phyloP scores from a whole-genome alignment of 257 asterid genomes.

The Paraleonurus japonicus region DNA sequence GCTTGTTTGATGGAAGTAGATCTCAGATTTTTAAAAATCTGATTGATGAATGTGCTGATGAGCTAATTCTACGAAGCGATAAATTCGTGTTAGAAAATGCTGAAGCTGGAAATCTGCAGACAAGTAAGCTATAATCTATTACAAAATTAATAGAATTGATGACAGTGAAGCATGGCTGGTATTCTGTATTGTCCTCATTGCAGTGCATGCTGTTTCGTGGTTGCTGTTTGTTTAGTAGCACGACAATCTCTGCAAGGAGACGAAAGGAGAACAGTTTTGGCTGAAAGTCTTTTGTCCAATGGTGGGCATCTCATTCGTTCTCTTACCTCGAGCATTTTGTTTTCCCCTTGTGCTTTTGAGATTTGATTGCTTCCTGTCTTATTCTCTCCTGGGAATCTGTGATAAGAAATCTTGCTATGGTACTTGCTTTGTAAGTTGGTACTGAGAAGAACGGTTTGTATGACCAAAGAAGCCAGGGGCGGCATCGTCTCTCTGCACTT shows the following conservation, averaged over 20 bases:
- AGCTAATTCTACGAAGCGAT: not conserved
- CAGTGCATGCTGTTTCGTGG: slow-evolving; percentile 25
- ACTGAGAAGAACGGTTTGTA: slow-evolving; percentile 15
- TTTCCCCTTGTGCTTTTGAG: slow-evolving; percentile 13
- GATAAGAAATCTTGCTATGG: slow-evolving; percentile 21
- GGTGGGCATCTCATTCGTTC: slow-evolving; percentile 28
- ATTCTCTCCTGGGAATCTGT: slow-evolving; percentile 25
- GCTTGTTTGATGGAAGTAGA: not conserved
- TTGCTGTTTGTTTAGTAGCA: slow-evolving; percentile 30
- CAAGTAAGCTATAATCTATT: not conserved
- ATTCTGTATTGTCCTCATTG: slow-evolving; percentile 17
- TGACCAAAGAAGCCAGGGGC: slow-evolving; percentile 21
- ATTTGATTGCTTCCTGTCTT: slow-evolving; percentile 26
- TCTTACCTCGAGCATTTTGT: slow-evolving; percentile 21
- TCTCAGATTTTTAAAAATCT: not conserved
- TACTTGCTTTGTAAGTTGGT: slow-evolving; percentile 22
- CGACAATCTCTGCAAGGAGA: slow-evolving; percentile 50
- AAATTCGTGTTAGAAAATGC: not conserved
- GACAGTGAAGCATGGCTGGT: slow-evolving; percentile 12
- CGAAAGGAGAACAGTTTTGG: slow-evolving; percentile 42
- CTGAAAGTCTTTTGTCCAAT: slow-evolving; percentile 35
- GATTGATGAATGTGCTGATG: slow-evolving; percentile 5
- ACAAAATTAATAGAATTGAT: not conserved
- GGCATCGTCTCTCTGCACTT: slow-evolving; percentile 13
- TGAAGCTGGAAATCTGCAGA: not conserved